Evolutionary conservation across 768 basidiomycete genomes (phyloP), one percentile per base, ranked within the genome.

Genomic region (Serendipita sp.): DNA sequence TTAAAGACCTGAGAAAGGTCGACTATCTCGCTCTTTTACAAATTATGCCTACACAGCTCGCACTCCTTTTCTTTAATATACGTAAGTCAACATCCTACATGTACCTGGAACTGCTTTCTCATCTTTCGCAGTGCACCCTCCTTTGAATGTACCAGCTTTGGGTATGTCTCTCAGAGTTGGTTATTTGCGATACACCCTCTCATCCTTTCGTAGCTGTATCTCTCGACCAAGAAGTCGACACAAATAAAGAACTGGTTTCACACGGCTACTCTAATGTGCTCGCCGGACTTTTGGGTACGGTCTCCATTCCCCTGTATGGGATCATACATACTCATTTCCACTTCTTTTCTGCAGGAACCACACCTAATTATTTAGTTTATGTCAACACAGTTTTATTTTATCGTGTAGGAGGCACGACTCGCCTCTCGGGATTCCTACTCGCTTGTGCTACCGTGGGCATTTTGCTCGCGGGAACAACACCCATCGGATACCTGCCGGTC

Each of bases 41-140:
- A 0, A 94, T 91, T 0, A 74, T 99, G 69, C 94, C 95, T 2
- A 98, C 94, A 1, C 95, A 98, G 70, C 82, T 97, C 64, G 95
- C 95, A 3, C 71, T 99, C 69, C 66, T 48, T 64, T 71, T 38
- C 64, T 75, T 43, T 71, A 73, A 60, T 71, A 71, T 17, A 69
- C 70, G 13, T 66, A 28, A n/a, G 2, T n/a, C 53, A 34, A n/a
- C 22, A 13, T 60, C 43, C 65, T 9, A 45, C 30, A 22, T 61
- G 61, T 16, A 62, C 60, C n/a, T 31, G 62, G 16, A 65, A 33
- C 38, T 14, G 14, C 62, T 13, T 28, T 41, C 65, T 91, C 38
- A 90, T 91, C 70, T 90, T 91, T 74, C 90, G 90, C 67, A 79
- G 91, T 93, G 45, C 88, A 92, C 69, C 85, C 91, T 42, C 88